phyloP scores from a whole-genome alignment of 2,329 filamentous ascomycete genomes.

The Apiospora malaysiana region DNA sequence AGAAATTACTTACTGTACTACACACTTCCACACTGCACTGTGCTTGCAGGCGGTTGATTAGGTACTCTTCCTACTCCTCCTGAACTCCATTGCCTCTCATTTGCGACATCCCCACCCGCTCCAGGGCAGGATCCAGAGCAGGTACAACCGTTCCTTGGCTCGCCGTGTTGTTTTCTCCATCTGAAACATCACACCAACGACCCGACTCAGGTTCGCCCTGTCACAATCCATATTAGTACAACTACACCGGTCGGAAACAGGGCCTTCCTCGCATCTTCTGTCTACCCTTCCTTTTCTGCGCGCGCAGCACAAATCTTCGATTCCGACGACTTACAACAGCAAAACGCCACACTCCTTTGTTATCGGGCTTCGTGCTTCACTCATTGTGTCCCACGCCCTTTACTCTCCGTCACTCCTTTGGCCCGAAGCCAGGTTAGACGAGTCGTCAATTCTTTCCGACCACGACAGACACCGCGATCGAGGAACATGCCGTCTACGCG shows the following conservation, averaged over 20 bases:
- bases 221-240: not conserved
- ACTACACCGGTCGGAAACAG: not conserved
- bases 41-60: not conserved
- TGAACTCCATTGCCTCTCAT: not conserved
- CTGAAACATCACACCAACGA: slow-evolving; percentile 9
- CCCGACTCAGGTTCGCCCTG: slow-evolving; percentile 14
- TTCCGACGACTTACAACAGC: not conserved
- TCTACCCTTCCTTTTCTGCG: not conserved
- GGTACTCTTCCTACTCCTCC: not conserved
- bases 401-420: not conserved
- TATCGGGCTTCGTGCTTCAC: not conserved
- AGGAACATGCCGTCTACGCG: slow-evolving; percentile 4
- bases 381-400: slow-evolving; percentile 15
- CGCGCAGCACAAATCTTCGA: not conserved
- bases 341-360: slow-evolving; percentile 17
- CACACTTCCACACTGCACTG: not conserved
- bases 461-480: not conserved
- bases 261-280: slow-evolving; percentile 2
- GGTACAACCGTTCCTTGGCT: slow-evolving; percentile 16
- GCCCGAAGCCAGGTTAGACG: not conserved
- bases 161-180: slow-evolving; percentile 17
- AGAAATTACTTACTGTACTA: not conserved
- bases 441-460: not conserved
- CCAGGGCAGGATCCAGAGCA: not conserved
- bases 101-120: slow-evolving; percentile 11